Evolutionary conservation across 371 early-diverging fungal genomes (phyloP).

Genomic region (Mucor ambiguus): DNA sequence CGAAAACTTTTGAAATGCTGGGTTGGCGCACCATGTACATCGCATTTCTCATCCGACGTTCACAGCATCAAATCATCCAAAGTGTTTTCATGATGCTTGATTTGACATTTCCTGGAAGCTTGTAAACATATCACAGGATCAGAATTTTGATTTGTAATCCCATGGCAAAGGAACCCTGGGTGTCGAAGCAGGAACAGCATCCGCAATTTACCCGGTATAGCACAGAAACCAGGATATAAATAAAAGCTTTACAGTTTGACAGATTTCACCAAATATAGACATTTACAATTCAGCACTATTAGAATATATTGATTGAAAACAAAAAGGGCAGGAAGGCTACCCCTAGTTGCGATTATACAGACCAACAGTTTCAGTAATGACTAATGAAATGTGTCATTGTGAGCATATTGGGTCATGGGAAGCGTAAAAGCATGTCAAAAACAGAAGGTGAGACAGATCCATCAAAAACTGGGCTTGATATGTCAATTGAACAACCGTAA

Average conservation of each 20-base stretch:
- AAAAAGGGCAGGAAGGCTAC: neutral
- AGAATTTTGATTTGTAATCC: too few species aligned
- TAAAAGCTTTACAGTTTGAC: neutral
- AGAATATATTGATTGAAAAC: neutral
- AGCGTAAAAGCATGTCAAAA: neutral
- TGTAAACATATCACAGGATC: too few species aligned
- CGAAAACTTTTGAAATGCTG: too few species aligned
- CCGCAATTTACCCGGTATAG: neutral
- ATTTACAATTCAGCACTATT: neutral
- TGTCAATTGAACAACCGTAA: neutral
- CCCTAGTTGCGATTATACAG: neutral
- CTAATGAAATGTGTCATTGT: neutral
- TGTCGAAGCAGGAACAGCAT: neutral
- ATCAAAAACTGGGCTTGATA: neutral
- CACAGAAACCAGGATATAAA: neutral
- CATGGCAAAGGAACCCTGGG: too few species aligned
- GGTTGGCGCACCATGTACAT: too few species aligned
- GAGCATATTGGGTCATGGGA: neutral
- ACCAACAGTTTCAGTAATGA: neutral
- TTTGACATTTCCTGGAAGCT: too few species aligned
- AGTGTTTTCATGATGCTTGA: too few species aligned
- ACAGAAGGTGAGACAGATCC: neutral
- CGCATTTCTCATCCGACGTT: too few species aligned
- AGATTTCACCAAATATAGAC: neutral
- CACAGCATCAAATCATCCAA: too few species aligned